Evolutionary conservation across 2,329 filamentous ascomycete genomes (phyloP).

Genomic region (Aspergillus pseudoglaucus): DNA sequence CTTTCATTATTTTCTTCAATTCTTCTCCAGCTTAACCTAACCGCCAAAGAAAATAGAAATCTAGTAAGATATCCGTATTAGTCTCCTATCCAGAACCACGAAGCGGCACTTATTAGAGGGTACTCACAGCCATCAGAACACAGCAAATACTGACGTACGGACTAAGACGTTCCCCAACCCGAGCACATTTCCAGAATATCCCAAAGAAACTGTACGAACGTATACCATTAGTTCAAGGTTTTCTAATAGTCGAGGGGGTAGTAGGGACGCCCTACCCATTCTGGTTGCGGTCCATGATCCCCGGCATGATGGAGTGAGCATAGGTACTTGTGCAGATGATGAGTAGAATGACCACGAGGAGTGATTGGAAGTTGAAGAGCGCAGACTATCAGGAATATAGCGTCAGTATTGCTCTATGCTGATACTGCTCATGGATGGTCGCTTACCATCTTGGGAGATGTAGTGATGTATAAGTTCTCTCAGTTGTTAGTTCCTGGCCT

Average conservation of each 20-base stretch:
- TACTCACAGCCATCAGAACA: conserved; percentile 80
- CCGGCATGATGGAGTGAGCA: conserved; percentile 80
- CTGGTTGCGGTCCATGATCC: conserved; percentile 88
- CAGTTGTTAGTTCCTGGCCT: conserved; percentile 1
- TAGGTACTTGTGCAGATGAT: conserved; percentile 95
- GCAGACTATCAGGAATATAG: conserved; percentile 59
- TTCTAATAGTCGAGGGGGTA: not conserved
- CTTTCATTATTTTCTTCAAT: not conserved
- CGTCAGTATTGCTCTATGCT: not conserved
- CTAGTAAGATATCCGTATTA: conserved; percentile 9
- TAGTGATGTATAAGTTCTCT: not conserved
- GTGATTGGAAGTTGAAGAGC: conserved; percentile 97
- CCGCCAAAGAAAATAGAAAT: conserved; percentile 34
- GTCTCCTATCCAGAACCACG: not conserved
- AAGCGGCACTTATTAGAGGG: not conserved
- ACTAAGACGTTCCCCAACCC: conserved; percentile 86
- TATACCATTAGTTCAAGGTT: conserved; percentile 3
- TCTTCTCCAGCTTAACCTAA: conserved; percentile 10
- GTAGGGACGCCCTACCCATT: conserved; percentile 58
- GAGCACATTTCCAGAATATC: conserved; percentile 92
- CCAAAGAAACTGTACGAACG: conserved; percentile 57
- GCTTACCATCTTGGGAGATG: conserved; percentile 25
- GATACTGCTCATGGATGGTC: not conserved
- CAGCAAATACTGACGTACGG: conserved; percentile 95
- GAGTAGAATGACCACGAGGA: conserved; percentile 87